These are phyloP conservation scores for Protomyces arabidopsidicola DNA, from an alignment of 1,139 yeast genomes.

Conservation along the genomic window DNA sequence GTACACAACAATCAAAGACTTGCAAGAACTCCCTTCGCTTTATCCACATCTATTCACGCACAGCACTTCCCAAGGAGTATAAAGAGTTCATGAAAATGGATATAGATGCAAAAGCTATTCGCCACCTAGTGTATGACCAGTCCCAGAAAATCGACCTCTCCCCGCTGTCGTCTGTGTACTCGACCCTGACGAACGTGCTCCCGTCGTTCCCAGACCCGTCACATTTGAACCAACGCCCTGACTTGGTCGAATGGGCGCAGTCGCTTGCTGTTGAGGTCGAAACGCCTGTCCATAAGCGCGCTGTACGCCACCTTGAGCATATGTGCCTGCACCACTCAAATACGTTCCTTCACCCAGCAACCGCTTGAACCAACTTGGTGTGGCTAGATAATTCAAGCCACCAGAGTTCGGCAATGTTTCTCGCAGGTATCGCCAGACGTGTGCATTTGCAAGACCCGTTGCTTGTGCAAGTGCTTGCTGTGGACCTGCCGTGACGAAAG, in stretches of 20 bases:
- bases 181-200: background rate
- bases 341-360: slow-evolving; percentile 15
- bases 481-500: slow-evolving; percentile 38
- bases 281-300: slow-evolving; percentile 20
- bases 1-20: background rate
- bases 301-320: slow-evolving; percentile 10
- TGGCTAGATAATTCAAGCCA: slow-evolving; percentile 9
- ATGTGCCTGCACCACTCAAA: slow-evolving; percentile 11
- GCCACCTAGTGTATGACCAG: background rate
- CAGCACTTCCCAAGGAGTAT: background rate
- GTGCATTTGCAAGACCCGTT: slow-evolving; percentile 19
- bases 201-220: background rate
- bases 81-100: background rate
- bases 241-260: background rate
- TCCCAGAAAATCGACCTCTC: background rate
- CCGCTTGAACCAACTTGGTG: slow-evolving; percentile 13
- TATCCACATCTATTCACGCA: slow-evolving; percentile 10
- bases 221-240: background rate
- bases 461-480: slow-evolving; percentile 21
- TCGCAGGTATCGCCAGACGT: slow-evolving; percentile 22
- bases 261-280: background rate
- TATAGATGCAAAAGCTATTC: background rate
- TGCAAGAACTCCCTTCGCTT: slow-evolving; percentile 4
- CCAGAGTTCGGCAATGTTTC: slow-evolving; percentile 21
- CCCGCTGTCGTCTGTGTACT: background rate